Percentiles rank a stretch among this genome's conserved stretches.
Conservation (phyloP, 495 filamentous ascomycete genomes). For the Neurospora hispaniola region DNA sequence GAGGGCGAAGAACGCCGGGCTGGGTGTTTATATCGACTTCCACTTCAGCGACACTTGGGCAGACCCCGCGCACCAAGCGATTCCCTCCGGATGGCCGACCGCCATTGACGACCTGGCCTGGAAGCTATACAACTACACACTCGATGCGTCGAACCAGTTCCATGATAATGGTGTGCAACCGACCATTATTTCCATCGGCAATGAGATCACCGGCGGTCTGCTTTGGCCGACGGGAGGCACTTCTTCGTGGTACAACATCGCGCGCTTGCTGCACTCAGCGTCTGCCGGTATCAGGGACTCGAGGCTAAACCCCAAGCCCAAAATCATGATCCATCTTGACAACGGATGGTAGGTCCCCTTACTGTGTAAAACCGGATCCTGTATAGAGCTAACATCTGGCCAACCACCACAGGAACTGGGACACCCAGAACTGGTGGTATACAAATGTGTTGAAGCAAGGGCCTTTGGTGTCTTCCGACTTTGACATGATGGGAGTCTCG, state of each 20-base stretch:
- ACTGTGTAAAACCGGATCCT: not conserved
- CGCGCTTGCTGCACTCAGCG: constrained; percentile 49
- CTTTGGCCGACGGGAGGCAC: constrained; percentile 52
- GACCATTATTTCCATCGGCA: constrained; percentile 56
- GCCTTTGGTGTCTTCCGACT: constrained; percentile 42
- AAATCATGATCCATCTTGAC: constrained; percentile 61
- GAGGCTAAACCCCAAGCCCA: constrained; percentile 40
- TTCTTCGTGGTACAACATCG: constrained; percentile 46
- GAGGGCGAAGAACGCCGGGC: constrained; percentile 51
- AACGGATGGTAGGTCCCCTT: constrained; percentile 43
- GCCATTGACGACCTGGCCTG: constrained; percentile 46
- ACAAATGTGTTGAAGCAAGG: constrained; percentile 43
- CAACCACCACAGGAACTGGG: constrained; percentile 37
- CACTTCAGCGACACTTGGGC: constrained; percentile 62
- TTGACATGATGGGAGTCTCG: constrained; percentile 59
- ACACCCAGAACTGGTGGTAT: constrained; percentile 53
- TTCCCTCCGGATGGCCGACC: constrained; percentile 51
- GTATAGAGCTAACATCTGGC: not conserved
- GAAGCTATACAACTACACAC: constrained; percentile 57
- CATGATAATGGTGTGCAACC: constrained; percentile 42
- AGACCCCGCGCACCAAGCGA: constrained; percentile 35
- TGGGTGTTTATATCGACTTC: constrained; percentile 57
- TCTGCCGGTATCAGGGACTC: constrained; percentile 53
- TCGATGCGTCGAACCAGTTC: constrained; percentile 50
- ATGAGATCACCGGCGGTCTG: constrained; percentile 55